phyloP scores from a whole-genome alignment of 225 moss, liverwort and hornwort genomes.

The Sphagnum tenellum region DNA sequence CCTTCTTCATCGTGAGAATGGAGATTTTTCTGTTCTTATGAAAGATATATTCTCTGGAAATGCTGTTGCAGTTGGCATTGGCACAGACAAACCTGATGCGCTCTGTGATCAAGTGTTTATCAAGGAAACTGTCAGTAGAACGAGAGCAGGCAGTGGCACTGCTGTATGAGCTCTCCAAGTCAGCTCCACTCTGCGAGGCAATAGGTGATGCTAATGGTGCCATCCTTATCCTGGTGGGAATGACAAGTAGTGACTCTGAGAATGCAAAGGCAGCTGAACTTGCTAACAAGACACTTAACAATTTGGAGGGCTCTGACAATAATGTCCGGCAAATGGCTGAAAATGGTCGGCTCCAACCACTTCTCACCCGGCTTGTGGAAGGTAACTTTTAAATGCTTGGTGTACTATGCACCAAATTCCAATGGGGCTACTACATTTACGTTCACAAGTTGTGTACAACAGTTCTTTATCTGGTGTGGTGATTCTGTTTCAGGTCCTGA shows the following conservation, averaged over 20 bases:
- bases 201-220: slow-evolving; percentile 83
- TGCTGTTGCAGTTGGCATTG: slow-evolving; percentile 48
- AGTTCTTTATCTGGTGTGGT: too few relatives aligned
- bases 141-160: slow-evolving; percentile 71
- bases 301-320: slow-evolving; percentile 55
- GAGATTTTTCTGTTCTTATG: too few relatives aligned
- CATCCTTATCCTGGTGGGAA: slow-evolving; percentile 72
- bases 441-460: too few relatives aligned
- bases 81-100: slow-evolving; percentile 53
- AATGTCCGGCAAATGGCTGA: slow-evolving; percentile 91
- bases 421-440: too few relatives aligned
- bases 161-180: slow-evolving; percentile 70
- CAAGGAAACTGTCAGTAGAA: slow-evolving; percentile 56
- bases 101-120: slow-evolving; percentile 62
- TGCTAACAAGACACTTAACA: slow-evolving; percentile 62
- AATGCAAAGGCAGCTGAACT: slow-evolving; percentile 40
- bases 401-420: too few relatives aligned
- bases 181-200: slow-evolving; percentile 59
- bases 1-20: too few relatives aligned
- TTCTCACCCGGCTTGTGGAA: slow-evolving; percentile 55
- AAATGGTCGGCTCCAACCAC: slow-evolving; percentile 85
- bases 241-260: slow-evolving; percentile 66
- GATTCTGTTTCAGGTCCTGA: slow-evolving; percentile 39
- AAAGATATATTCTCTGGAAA: neutral
- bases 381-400: slow-evolving; percentile 18